Base-by-base conservation (phyloP, 495 filamentous ascomycete species). In the Cladorrhinum samala region DNA sequence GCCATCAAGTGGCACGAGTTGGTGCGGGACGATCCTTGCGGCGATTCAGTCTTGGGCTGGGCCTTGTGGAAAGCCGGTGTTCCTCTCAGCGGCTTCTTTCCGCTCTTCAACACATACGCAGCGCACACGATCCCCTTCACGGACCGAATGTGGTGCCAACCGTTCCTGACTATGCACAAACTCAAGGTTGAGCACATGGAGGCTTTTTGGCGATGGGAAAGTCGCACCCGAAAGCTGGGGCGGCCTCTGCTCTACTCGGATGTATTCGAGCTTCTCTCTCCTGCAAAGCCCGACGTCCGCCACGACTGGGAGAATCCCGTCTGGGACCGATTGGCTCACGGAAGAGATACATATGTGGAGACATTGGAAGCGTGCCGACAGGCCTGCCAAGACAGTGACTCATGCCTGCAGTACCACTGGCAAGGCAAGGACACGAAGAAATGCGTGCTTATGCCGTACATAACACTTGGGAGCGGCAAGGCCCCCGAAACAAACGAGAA, bases 101-200 rank as follows among this genome's bases (percentile, higher is more conserved):
- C 80, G 23, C 74, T 80, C 71, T 77, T 82, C 59, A 79, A 78
- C 45, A 67, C 70, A 1, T 75, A 77, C 50, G 58, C 46, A 41
- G 64, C 49, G 36, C 72, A 79, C 46, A 53, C 60, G 0, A 68
- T 73, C 38, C 69, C 72, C 0, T 71, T 67, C 41, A 57, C 67
- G n/a, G 53, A 65, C 21, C 42, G 60, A 7, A 60, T 71, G 46
- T 83, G 79, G 80, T 84, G 81, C 57, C 79, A 72, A 48, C 74
- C 78, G 16, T 74, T 78, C 7, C 62, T 79, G 18, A 78, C 73
- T 0, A 71, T 83, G 61, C 81, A 84, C 63, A 80, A 84, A 57
- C 63, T 66, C 49, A 62, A 54, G 27, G 54, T 64, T 17, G 61
- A 63, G 27, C 68, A 71, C 49, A 68, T 72, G 57, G 30, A 43